Conservation (phyloP, 2,329 filamentous ascomycete genomes). For the Septoria linicola region DNA sequence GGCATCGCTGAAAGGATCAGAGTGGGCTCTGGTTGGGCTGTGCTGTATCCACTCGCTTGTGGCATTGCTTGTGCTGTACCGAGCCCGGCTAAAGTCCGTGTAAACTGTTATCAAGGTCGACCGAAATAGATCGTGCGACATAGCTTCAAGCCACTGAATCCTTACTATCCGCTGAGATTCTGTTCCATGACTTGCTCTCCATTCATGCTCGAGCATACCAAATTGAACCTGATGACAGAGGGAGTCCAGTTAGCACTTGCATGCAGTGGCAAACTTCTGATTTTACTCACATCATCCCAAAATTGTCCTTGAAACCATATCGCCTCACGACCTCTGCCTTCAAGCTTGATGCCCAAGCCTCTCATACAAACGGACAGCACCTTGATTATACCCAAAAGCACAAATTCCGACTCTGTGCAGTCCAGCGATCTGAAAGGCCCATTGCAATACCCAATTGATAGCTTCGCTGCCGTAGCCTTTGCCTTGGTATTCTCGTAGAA, state of each 20-base stretch:
- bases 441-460: constrained; percentile 50
- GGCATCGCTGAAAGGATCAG: too few species aligned
- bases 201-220: constrained; percentile 9
- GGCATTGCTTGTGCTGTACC: too few species aligned
- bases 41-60: too few species aligned
- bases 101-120: too few species aligned
- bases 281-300: constrained; percentile 32
- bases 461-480: constrained; percentile 51
- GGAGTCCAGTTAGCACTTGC: too few species aligned
- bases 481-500: constrained; percentile 40
- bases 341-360: constrained; percentile 48
- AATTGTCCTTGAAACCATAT: constrained; percentile 47
- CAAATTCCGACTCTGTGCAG: constrained; percentile 48
- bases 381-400: constrained; percentile 47
- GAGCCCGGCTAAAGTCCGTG: too few species aligned
- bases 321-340: constrained; percentile 46
- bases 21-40: too few species aligned
- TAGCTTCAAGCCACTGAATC: too few species aligned
- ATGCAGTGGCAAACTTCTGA: too few species aligned
- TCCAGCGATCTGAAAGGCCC: constrained; percentile 48
- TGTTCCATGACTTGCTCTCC: not conserved
- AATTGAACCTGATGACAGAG: not conserved
- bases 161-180: too few species aligned
- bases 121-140: too few species aligned
- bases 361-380: constrained; percentile 47